Conservation (phyloP, 805 yeast species). For the Cyberlindnera saturnus region DNA sequence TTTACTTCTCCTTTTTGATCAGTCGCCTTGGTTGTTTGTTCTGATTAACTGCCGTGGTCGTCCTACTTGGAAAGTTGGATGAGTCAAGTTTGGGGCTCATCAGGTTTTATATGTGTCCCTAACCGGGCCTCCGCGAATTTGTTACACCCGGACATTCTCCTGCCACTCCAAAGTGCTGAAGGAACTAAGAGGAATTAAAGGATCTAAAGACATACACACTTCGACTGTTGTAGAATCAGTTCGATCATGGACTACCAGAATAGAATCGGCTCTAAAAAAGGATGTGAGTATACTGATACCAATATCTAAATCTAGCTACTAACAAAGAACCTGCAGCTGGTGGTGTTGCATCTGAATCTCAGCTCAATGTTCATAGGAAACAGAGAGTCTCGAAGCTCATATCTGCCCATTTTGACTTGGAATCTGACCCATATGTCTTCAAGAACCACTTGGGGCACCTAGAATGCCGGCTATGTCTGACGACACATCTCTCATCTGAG, state of each 20-base stretch:
- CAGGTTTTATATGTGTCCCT: too few species aligned
- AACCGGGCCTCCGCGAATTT: too few species aligned
- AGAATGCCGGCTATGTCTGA: slow-evolving; percentile 80
- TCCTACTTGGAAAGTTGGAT: too few species aligned
- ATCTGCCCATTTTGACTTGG: slow-evolving; percentile 50
- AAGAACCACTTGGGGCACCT: slow-evolving; percentile 77
- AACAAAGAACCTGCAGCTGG: slow-evolving; percentile 34
- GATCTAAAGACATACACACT: too few species aligned
- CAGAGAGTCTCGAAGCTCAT: slow-evolving; percentile 41
- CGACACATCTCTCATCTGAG: slow-evolving; percentile 74
- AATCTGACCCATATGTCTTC: slow-evolving; percentile 77
- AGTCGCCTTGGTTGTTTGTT: background rate
- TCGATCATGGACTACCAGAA: slow-evolving; percentile 76
- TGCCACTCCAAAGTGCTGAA: too few species aligned
- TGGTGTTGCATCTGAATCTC: slow-evolving; percentile 74
- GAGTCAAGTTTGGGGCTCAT: too few species aligned
- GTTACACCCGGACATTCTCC: too few species aligned
- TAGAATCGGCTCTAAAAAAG: slow-evolving; percentile 85
- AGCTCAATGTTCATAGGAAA: slow-evolving; percentile 61
- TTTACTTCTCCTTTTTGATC: background rate
- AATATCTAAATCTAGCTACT: background rate
- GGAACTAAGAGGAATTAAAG: too few species aligned
- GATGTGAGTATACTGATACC: slow-evolving; percentile 34
- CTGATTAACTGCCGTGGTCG: background rate
- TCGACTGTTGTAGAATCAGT: too few species aligned